Percentiles rank a stretch among this genome's conserved stretches.
Conservation (phyloP, 129 eudicot species). For the Erigeron canadensis region DNA sequence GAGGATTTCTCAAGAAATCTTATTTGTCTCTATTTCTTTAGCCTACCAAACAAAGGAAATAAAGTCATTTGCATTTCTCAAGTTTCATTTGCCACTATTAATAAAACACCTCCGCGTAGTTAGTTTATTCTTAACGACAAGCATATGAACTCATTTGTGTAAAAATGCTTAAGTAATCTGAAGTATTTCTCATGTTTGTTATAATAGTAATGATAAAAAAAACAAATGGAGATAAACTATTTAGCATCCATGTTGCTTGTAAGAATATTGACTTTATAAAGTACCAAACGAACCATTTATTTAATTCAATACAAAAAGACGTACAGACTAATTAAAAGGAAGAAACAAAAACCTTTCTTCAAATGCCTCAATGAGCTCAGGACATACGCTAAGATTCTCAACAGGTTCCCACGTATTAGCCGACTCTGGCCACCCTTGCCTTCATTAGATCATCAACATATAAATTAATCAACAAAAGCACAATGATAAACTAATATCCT, state of each 20-base stretch:
- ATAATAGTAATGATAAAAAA: neutral
- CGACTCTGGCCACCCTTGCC: conserved; percentile 99
- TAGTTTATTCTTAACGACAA: too few species aligned
- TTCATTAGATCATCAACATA: conserved; percentile 35
- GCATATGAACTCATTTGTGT: too few species aligned
- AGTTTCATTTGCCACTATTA: too few species aligned
- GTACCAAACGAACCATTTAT: conserved; percentile 11
- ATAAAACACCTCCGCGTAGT: too few species aligned
- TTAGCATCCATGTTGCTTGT: neutral
- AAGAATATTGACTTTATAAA: conserved; percentile 1
- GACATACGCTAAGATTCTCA: conserved; percentile 58
- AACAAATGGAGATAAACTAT: too few species aligned
- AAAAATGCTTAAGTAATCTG: neutral
- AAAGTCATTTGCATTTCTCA: too few species aligned
- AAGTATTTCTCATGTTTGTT: neutral
- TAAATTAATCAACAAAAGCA: neutral
- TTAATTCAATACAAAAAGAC: conserved; percentile 8
- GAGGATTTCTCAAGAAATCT: too few species aligned
- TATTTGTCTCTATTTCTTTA: too few species aligned
- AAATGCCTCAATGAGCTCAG: conserved; percentile 74
- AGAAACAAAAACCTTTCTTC: conserved; percentile 66
- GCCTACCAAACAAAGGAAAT: too few species aligned
- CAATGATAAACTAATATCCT: neutral
- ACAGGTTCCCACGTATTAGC: conserved; percentile 92
- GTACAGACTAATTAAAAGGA: neutral